Conservation (phyloP, 129 eudicot species). For the Chrysanthemum makinoi region DNA sequence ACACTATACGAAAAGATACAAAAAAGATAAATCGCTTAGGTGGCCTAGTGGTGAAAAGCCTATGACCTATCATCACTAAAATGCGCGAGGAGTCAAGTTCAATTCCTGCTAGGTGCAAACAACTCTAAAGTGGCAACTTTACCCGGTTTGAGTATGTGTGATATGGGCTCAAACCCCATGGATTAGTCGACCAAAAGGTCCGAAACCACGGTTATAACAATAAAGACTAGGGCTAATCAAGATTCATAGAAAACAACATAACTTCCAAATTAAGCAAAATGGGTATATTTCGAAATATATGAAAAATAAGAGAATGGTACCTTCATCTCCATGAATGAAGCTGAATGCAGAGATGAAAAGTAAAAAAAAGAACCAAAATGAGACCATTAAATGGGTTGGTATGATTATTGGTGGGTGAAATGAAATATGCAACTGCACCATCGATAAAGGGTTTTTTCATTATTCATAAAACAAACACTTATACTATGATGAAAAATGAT, state of each 20-base stretch:
- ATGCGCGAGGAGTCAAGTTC: no score
- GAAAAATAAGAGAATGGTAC: constrained; percentile 25
- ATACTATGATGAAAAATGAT: no score
- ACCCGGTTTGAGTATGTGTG: no score
- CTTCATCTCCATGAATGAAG: constrained; percentile 62
- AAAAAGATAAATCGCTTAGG: no score
- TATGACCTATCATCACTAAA: no score
- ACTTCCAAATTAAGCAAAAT: no score
- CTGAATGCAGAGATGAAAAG: constrained; percentile 61
- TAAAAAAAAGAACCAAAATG: constrained; percentile 57
- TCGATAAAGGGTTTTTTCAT: neutral
- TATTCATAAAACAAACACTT: neutral
- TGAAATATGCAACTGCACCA: constrained; percentile 22
- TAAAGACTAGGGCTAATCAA: neutral
- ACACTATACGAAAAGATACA: neutral
- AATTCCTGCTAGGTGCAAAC: no score
- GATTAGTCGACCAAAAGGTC: no score
- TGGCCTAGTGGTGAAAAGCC: no score
- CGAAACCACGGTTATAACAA: no score
- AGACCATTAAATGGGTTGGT: constrained; percentile 31
- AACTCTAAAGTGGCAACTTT: no score
- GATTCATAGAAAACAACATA: neutral
- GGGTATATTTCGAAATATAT: neutral
- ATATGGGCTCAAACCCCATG: no score
- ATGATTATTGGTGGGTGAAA: constrained; percentile 24